Conservation (phyloP, 139 green algal species). For the Tetradesmus obliquus region DNA sequence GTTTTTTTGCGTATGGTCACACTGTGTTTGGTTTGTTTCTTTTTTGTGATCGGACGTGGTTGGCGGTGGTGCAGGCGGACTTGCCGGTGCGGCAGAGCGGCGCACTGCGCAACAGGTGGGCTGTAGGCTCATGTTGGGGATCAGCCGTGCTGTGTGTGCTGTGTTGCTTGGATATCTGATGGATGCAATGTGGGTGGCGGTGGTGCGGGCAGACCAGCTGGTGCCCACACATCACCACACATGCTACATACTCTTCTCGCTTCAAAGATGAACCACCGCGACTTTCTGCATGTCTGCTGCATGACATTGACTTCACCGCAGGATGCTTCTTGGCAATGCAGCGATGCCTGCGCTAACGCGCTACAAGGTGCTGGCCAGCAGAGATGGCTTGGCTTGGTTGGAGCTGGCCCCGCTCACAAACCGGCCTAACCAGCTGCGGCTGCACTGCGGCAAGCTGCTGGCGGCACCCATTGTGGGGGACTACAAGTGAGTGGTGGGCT, state of each 20-base stretch:
- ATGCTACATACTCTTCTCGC: too few species aligned
- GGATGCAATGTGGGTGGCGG: neutral
- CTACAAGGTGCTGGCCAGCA: slow-evolving; percentile 20
- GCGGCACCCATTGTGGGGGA: slow-evolving; percentile 21
- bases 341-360: slow-evolving; percentile 6
- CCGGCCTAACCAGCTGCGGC: slow-evolving; percentile 19
- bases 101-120: slow-evolving; percentile 26
- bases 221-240: neutral
- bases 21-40: too few species aligned
- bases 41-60: too few species aligned
- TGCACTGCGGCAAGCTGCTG: slow-evolving; percentile 28
- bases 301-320: neutral
- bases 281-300: too few species aligned
- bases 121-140: too few species aligned
- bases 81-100: slow-evolving; percentile 14
- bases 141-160: too few species aligned
- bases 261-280: too few species aligned
- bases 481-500: slow-evolving; percentile 24
- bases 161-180: too few species aligned
- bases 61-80: slow-evolving; percentile 13
- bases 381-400: slow-evolving; percentile 30
- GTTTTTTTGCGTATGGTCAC: too few species aligned
- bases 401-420: slow-evolving; percentile 32
- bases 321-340: neutral
- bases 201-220: slow-evolving; percentile 7